Percentiles rank a stretch among this genome's conserved stretches.
phyloP scores from a whole-genome alignment of 2,329 filamentous ascomycete genomes.

The Calonectria henricotiae region DNA sequence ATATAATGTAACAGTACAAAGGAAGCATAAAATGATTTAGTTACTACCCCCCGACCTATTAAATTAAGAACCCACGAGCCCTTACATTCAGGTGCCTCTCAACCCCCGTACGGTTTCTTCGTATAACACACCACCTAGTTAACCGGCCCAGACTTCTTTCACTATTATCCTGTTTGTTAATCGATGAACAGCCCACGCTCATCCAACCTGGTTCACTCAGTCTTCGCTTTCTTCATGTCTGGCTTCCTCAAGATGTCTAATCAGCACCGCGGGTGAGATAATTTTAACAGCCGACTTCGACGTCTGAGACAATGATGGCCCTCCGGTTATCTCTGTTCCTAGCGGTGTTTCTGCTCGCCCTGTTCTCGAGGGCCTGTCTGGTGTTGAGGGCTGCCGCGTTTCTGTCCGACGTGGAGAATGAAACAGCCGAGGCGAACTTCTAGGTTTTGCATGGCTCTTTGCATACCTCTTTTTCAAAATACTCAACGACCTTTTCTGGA shows the following conservation, averaged over 20 bases:
- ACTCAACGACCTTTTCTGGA: conserved; percentile 14
- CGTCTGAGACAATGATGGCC: too few species aligned
- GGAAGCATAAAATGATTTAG: background rate
- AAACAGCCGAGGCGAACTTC: conserved; percentile 27
- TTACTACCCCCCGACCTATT: background rate
- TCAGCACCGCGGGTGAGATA: conserved; percentile 8
- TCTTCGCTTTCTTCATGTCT: background rate
- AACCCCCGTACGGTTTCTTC: background rate
- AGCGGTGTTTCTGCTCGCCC: background rate
- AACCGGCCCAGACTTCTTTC: conserved; percentile 22
- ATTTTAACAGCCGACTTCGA: conserved; percentile 22
- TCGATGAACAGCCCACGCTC: background rate
- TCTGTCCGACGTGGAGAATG: conserved; percentile 1
- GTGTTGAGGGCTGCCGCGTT: background rate
- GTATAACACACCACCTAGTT: background rate
- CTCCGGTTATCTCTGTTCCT: background rate
- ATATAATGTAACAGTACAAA: conserved; percentile 4
- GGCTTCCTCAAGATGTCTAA: conserved; percentile 22
- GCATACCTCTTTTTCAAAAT: background rate
- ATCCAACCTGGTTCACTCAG: background rate
- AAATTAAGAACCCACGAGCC: background rate
- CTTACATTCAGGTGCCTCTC: background rate
- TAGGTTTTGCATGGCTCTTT: background rate
- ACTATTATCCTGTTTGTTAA: background rate
- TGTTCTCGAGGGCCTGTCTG: background rate